Evolutionary conservation across 768 basidiomycete genomes (phyloP).

Genomic region (Sutorius australiensis): DNA sequence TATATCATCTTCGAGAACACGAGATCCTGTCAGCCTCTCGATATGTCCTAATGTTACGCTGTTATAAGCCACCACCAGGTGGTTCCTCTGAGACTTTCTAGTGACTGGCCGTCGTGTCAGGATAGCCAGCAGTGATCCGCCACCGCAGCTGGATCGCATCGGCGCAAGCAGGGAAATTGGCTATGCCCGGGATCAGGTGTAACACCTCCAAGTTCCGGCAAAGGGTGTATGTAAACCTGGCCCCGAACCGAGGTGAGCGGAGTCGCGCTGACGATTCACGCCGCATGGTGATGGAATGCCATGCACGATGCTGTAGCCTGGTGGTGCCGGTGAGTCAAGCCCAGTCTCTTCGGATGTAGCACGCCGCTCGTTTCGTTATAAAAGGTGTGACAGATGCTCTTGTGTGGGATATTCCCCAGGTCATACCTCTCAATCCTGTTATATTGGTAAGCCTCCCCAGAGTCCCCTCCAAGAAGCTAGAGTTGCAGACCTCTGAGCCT

Average conservation of each 20-base stretch:
- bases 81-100: too few species aligned
- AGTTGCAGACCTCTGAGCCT: background rate
- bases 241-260: background rate
- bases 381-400: background rate
- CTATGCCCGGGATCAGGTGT: background rate
- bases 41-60: background rate
- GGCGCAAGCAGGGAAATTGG: background rate
- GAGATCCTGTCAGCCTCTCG: background rate
- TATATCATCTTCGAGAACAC: background rate
- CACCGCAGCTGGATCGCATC: background rate
- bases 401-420: background rate
- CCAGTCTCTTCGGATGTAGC: background rate
- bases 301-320: background rate
- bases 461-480: background rate
- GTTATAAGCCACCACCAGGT: background rate
- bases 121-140: background rate
- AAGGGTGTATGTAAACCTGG: background rate
- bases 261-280: conserved; percentile 4
- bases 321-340: conserved; percentile 16
- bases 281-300: conserved; percentile 1
- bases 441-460: conserved; percentile 6
- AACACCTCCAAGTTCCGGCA: background rate
- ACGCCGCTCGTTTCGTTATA: conserved; percentile 5
- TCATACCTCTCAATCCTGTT: background rate
- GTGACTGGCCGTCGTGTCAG: too few species aligned